Evolutionary conservation across 495 filamentous ascomycete species (phyloP).

Genomic region (Paragyromitra xinjiangensis): DNA sequence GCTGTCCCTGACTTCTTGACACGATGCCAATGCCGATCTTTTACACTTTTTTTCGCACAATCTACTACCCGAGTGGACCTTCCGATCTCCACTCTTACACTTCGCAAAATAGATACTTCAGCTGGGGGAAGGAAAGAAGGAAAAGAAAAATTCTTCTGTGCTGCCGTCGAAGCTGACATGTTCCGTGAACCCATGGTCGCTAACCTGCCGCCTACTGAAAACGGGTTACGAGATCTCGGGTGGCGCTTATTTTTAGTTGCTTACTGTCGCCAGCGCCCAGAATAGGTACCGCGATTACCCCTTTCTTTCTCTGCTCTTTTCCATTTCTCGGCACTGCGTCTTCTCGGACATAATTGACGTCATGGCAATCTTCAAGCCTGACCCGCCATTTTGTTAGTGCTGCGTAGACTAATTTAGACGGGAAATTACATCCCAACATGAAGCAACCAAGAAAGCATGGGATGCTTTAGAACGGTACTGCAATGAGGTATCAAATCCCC

Average conservation of each 20-base stretch:
- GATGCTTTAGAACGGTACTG: slow-evolving; percentile 3
- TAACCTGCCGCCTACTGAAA: slow-evolving; percentile 15
- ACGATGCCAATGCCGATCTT: slow-evolving; percentile 29
- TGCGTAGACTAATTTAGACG: slow-evolving; percentile 21
- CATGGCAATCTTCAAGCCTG: slow-evolving; percentile 17
- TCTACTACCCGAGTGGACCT: slow-evolving; percentile 24
- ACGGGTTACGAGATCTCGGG: slow-evolving; percentile 32
- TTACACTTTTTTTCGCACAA: background rate
- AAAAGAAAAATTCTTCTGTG: slow-evolving; percentile 14
- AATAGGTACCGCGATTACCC: slow-evolving; percentile 30
- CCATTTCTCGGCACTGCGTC: background rate
- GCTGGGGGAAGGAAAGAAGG: background rate
- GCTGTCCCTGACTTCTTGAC: slow-evolving; percentile 17
- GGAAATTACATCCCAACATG: slow-evolving; percentile 28
- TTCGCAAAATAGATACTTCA: slow-evolving; percentile 24
- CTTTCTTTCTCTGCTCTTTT: slow-evolving; percentile 5
- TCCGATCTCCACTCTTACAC: slow-evolving; percentile 19
- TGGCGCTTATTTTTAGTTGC: slow-evolving; percentile 41
- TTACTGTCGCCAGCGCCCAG: background rate
- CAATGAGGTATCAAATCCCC: background rate
- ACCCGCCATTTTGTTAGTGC: background rate
- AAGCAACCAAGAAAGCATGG: slow-evolving; percentile 12
- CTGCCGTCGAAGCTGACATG: slow-evolving; percentile 11
- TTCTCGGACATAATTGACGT: slow-evolving; percentile 25
- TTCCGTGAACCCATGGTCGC: slow-evolving; percentile 15